A percentile compares a stretch with the other conserved stretches of the same genome.
phyloP scores from a whole-genome alignment of 352 stramenopile species.

The Globisporangium cederbergense region DNA sequence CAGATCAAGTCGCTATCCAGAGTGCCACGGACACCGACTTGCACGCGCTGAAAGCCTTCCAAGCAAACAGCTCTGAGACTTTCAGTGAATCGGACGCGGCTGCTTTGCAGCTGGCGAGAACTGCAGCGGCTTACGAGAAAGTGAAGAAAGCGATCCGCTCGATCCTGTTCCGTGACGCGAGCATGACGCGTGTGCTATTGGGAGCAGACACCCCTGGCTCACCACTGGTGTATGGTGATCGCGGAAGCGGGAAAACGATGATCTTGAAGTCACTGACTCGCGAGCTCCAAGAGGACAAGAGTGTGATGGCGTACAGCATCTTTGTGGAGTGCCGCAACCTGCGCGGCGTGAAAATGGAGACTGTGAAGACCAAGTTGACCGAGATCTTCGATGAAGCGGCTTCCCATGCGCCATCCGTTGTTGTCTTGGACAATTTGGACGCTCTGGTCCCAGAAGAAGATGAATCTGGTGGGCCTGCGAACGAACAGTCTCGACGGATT shows the following conservation, averaged over 20 bases:
- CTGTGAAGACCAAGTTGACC: conserved; percentile 62
- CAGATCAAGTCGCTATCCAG: conserved; percentile 30
- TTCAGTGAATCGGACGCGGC: conserved; percentile 24
- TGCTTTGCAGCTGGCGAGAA: conserved; percentile 36
- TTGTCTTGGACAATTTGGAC: conserved; percentile 85
- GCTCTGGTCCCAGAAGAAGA: conserved; percentile 76
- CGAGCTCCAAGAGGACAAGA: conserved; percentile 27
- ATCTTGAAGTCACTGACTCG: conserved; percentile 47
- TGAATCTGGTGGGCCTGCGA: conserved; percentile 61
- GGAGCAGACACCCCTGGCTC: conserved; percentile 56
- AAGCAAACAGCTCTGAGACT: conserved; percentile 6
- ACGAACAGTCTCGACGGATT: conserved; percentile 86
- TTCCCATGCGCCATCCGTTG: conserved; percentile 45
- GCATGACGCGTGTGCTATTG: conserved; percentile 50
- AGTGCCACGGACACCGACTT: conserved; percentile 23
- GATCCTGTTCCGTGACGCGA: conserved; percentile 47
- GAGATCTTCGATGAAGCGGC: conserved; percentile 53
- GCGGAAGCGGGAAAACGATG: conserved; percentile 79
- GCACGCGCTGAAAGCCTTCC: conserved; percentile 24
- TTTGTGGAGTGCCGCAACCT: conserved; percentile 67
- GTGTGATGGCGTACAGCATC: conserved; percentile 40
- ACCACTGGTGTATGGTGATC: conserved; percentile 65
- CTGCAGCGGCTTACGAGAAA: conserved; percentile 37
- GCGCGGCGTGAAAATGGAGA: conserved; percentile 85
- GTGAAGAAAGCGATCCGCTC: conserved; percentile 44